Base-by-base conservation (phyloP, 495 filamentous ascomycete genomes). In the Aspergillus funiculosus region DNA sequence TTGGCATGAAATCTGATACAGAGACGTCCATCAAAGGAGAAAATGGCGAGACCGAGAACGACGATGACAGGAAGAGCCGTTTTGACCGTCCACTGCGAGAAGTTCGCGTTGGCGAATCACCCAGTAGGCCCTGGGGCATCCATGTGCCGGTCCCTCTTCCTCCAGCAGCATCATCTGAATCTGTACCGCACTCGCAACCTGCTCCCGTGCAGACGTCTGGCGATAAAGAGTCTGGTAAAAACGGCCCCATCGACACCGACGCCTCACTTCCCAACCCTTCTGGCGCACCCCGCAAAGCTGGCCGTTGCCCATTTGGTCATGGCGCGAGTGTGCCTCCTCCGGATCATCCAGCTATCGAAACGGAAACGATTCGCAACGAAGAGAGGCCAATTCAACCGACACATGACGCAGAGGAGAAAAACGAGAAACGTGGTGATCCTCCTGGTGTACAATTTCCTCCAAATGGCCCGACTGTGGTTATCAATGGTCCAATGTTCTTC, bases 71-170 rank as follows among this genome's bases (percentile, higher is more conserved):
- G 65, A 69, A 66, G 46, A 54, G 67, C 38, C 82, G 80, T 50
- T 94, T 92, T 57, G 87, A 94, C 53, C 77, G 89, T 30, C 80
- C 83, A 2, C 54, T 95, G 35, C 82, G 86, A 49, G 89, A 94
- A 48, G 76, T 95, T 10, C 73, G 89, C 5, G 78, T 95, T 18
- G 89, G 89, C 13, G 89, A 95, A 60, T 90, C 85, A 24, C 89
- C 89, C 25, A 91, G 83, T 59, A 75, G 89, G 19, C 89, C 89
- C 20, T 95, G 89, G 89, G 89, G 89, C 2, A 91, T 95, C 26
- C 74, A 75, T 13, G 83, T 95, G 1, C 89, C 87, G 0, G 54
- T 76, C 9, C 63, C 68, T 29, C 37, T 18, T 17, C 22, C 35
- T 9, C 37, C 47, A 26, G 46, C 20, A 18, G 19, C 19, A 39